Conservation (phyloP, 2,329 filamentous ascomycete species). For the Mariannaea elegans region DNA sequence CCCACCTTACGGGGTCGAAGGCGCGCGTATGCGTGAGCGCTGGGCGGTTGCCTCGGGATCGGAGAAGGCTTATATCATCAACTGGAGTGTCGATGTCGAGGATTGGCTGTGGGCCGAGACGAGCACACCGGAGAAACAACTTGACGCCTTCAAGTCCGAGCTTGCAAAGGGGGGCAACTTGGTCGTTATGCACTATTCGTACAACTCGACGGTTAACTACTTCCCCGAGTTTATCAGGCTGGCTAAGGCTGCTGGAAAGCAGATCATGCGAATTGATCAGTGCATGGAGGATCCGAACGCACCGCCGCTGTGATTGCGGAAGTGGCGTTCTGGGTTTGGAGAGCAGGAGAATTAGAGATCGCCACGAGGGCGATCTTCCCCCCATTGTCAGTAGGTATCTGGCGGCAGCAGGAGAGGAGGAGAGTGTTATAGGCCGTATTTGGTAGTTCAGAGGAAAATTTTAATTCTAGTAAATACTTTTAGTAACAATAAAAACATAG, state of each 20-base stretch:
- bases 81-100: constrained; percentile 76
- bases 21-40: constrained; percentile 71
- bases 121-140: constrained; percentile 70
- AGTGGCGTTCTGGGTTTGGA: background rate
- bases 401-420: background rate
- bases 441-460: too few species aligned
- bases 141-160: constrained; percentile 71
- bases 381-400: background rate
- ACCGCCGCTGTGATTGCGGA: constrained; percentile 48
- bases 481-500: too few species aligned
- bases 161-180: constrained; percentile 69
- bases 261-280: constrained; percentile 73
- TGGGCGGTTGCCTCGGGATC: constrained; percentile 62
- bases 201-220: constrained; percentile 70
- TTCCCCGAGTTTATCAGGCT: constrained; percentile 71
- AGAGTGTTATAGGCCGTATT: too few species aligned
- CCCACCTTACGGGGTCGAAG: constrained; percentile 74
- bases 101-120: constrained; percentile 74
- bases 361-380: background rate
- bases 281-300: constrained; percentile 70
- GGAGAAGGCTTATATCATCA: constrained; percentile 66
- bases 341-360: background rate
- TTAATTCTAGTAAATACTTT: too few species aligned
- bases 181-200: constrained; percentile 76
- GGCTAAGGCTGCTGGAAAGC: constrained; percentile 70